Percentiles rank a stretch among this genome's conserved stretches.
Evolutionary conservation across 2,329 filamentous ascomycete species (phyloP).

Genomic region (Neofusicoccum sp.): DNA sequence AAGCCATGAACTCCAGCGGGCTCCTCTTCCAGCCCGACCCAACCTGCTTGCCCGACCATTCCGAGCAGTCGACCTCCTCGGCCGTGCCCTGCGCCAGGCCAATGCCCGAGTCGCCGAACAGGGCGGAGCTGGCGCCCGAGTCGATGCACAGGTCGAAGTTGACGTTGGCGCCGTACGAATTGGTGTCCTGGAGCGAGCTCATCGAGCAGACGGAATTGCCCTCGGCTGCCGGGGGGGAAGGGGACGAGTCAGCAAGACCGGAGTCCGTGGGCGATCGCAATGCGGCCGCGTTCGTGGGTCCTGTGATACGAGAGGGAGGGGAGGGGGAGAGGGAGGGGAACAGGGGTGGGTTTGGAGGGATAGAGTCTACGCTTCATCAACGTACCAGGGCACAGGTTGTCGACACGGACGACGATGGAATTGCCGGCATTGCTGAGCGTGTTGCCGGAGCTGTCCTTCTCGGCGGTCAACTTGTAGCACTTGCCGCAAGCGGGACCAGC

Average conservation of each 20-base stretch:
- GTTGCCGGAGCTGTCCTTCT: slow-evolving; percentile 37
- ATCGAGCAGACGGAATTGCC: slow-evolving; percentile 45
- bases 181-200: slow-evolving; percentile 34
- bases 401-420: slow-evolving; percentile 43
- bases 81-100: slow-evolving; percentile 38
- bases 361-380: too few relatives aligned
- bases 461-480: slow-evolving; percentile 41
- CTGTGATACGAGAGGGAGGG: neutral
- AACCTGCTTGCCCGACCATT: slow-evolving; percentile 22
- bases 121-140: slow-evolving; percentile 37
- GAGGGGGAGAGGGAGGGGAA: neutral
- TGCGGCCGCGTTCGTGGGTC: neutral
- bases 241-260: neutral
- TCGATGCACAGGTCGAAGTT: slow-evolving; percentile 48
- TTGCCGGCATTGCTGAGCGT: slow-evolving; percentile 34
- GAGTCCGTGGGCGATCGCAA: neutral
- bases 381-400: slow-evolving; percentile 43
- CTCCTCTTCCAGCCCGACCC: slow-evolving; percentile 5
- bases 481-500: slow-evolving; percentile 44
- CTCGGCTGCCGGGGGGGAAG: slow-evolving; percentile 23
- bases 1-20: neutral
- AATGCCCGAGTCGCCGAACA: slow-evolving; percentile 38
- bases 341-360: neutral
- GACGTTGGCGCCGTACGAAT: slow-evolving; percentile 44
- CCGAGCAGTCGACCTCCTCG: slow-evolving; percentile 31